Conservation (phyloP, 164 flowering plant species). For the Berberis thunbergii region DNA sequence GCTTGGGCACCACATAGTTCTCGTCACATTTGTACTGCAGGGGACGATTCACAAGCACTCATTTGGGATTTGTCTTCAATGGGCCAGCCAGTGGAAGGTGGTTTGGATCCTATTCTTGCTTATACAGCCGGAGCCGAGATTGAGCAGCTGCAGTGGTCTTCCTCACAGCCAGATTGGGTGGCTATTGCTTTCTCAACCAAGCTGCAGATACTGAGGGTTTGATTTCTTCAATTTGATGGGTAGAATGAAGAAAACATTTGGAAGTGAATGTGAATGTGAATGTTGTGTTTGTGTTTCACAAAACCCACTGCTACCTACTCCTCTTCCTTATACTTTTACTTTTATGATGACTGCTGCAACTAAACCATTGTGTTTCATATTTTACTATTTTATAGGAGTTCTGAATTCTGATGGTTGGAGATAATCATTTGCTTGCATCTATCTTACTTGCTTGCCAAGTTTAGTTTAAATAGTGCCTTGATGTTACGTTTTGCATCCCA, state of each 20-base stretch:
- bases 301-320: neutral
- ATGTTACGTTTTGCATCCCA: too few relatives aligned
- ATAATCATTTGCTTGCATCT: too few relatives aligned
- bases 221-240: neutral
- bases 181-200: conserved; percentile 80
- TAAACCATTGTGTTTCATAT: too few relatives aligned
- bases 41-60: conserved; percentile 80
- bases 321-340: too few relatives aligned
- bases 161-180: conserved; percentile 93
- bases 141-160: conserved; percentile 94
- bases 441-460: too few relatives aligned
- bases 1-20: conserved; percentile 97
- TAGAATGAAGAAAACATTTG: neutral
- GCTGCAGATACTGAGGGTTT: conserved; percentile 92
- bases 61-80: conserved; percentile 76
- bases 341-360: neutral
- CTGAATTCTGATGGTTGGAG: too few relatives aligned
- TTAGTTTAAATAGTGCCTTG: too few relatives aligned
- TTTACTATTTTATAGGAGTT: too few relatives aligned
- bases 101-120: conserved; percentile 78
- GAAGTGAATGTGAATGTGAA: too few relatives aligned
- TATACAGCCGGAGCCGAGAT: conserved; percentile 88
- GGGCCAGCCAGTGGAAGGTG: conserved; percentile 85
- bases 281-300: too few relatives aligned
- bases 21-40: conserved; percentile 91